Base-by-base conservation (phyloP, 2,329 filamentous ascomycete species). In the Mycogone perniciosa region DNA sequence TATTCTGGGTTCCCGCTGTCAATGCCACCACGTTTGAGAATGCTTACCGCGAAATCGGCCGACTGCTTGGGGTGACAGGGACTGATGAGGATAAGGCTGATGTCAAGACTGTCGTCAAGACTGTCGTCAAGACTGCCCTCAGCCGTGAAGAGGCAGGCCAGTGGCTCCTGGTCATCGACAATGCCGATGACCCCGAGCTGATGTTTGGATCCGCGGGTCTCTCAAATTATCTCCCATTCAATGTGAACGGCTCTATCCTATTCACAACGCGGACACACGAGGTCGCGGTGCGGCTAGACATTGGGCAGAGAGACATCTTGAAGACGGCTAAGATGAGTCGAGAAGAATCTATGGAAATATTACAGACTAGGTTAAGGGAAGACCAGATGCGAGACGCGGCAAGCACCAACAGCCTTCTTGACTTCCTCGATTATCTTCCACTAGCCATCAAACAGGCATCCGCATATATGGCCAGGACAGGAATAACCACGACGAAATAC, bases 141-240 rank as follows among this genome's bases (percentile, higher is more conserved):
- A 66, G 61, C 34, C 49, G 53, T 4, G 56, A 60, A n/a, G 51
- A 34, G n/a, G 52, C 42, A 1, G 60, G 63, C 1, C 52, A 53
- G 1, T 76, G 71, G 73, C 59, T 76, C 1, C 50, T 76, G 38
- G 59, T 76, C 37, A 46, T 76, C n/a, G 71, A 76, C 48, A 76
- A 74, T 45, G 69, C 68, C 9, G 70, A 76, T 48, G 68, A 76
- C 50, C 44, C 44, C 4, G 51, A 64, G 1, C 50, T 72, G 2
- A 48, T 70, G 1, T 60, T 64, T 37, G 56, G 55, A 26, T 7
- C 51, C 5, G 35, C 54, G 5, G 7, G 48, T 5, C 54, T 68
- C 2, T 39, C 31, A 1, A 47, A 64, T 5, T 62, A 62, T 54
- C 55, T 73, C 5, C 70, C 67, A 0, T 42, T 42, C 1, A 57